Evolutionary conservation across 1,139 yeast species (phyloP), one percentile per base, ranked within the genome.

Genomic region (Trichomonascaceae sp.): DNA sequence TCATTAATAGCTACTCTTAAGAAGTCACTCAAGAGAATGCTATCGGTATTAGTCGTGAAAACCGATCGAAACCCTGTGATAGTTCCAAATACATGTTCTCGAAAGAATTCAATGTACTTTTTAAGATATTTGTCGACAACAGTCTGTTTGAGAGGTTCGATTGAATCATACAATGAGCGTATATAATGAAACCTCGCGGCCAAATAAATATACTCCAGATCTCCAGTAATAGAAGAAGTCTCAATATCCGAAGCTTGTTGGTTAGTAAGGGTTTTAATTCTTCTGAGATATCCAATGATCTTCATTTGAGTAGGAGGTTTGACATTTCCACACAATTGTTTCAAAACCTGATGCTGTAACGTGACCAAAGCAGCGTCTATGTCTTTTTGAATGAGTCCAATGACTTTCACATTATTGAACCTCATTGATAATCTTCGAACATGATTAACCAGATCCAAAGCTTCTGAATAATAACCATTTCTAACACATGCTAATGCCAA

Each of bases 381-480:
- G 24, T 70, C 69, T 2, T 52, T 53, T 36, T 63, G 66, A 13
- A 90, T 81, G 38, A 77, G 74, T 30, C 71, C 74, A 45, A 91
- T 78, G 1, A 87, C 69, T 0, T 71, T 68, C 9, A 87, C 73
- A 43, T 80, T 79, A 1, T 89, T 88, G 67, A 85, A 91, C 55
- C 95, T 74, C 22, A 84, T 79, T 1, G 78, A 74, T 43, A 91
- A 73, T 50, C 95, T 77, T 57, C 83, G 80, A 0, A 87, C 81
- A 64, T 87, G 82, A 47, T 85, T 78, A 17, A 89, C 84, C 17
- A 87, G 80, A 61, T 88, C 96, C 41, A 91, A 77, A 6, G 96
- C 90, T 63, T 90, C 96, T 45, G 90, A 87, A 66, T 90, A 93
- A 66, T 87, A 87, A 0, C 96, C 96, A 53, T 87, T 86, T 52